Base-by-base conservation (phyloP, 805 yeast species). In the Starmerella bombi region DNA sequence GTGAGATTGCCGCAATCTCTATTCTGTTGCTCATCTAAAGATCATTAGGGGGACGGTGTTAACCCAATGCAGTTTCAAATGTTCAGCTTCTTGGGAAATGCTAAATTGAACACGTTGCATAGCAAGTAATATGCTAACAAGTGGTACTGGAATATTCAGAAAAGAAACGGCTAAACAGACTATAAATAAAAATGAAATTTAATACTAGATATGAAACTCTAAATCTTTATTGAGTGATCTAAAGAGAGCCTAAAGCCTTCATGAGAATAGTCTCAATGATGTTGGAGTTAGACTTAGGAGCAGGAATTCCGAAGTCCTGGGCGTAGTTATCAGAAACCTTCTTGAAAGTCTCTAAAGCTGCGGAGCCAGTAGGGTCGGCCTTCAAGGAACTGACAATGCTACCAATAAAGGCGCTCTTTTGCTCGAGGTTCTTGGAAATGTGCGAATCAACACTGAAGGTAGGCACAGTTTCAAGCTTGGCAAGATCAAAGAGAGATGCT, bases 321-420 rank as follows among this genome's bases (percentile, higher is more conserved):
- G 14, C 6, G 38, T 44, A 44, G 6, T n/a, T 18, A 18, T 28
- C 23, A 8, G 27, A 34, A 14, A 44, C 44, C 4, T 12, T 12
- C 15, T 16, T 18, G 27, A 44, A 27, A 12, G 38, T 38, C 16
- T 25, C 35, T 4, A 41, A 3, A 9, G 48, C 48, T 12, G 40
- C 40, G 5, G 25, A 14, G 10, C 48, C 48, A 14, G 34, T 25
- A 15, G 48, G 48, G 32, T 44, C 35, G 12, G 44, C 39, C 5
- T 6, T 16, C 3, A 44, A 33, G 5, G 48, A 44, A 9, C 32
- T n/a, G 31, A 30, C 37, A 14, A 35, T 23, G 9, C 33, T 28
- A 29, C 42, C 34, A 10, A 33, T 5, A 23, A 15, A 31, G 16
- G 42, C 34, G 5, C 35, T 34, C 20, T 31, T 12, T n/a, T 30